phyloP scores from a whole-genome alignment of 208 protist species.

The Leishmania arabica region DNA sequence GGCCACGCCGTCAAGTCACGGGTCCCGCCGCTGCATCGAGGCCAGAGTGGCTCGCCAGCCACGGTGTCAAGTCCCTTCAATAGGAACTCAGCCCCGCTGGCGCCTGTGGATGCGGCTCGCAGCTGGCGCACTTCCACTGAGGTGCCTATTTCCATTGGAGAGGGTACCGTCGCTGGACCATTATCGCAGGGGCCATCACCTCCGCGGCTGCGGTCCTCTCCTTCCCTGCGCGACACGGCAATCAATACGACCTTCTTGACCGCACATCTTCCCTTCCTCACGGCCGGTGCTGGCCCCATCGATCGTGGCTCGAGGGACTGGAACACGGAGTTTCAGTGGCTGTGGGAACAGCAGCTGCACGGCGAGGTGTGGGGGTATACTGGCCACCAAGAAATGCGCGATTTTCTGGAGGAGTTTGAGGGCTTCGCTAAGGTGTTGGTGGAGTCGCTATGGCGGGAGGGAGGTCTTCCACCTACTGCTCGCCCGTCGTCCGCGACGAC shows the following conservation, averaged over 20 bases:
- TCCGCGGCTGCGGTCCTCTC: not conserved
- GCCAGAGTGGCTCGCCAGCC: not conserved
- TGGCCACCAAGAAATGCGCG: constrained; percentile 13
- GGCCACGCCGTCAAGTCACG: not conserved
- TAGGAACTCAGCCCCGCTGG: constrained; percentile 4
- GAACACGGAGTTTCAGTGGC: constrained; percentile 61
- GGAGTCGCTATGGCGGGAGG: constrained; percentile 21
- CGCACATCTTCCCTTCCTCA: constrained; percentile 42
- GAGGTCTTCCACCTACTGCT: not conserved
- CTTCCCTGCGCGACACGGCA: not conserved
- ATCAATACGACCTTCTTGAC: constrained; percentile 24
- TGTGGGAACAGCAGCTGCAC: constrained; percentile 33
- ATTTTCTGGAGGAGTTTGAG: constrained; percentile 50
- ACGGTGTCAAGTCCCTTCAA: not conserved
- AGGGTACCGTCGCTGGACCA: not conserved
- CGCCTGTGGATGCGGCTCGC: constrained; percentile 2
- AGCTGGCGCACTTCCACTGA: constrained; percentile 4
- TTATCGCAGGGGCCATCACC: not conserved
- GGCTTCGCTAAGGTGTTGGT: constrained; percentile 36
- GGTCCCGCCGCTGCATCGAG: not conserved
- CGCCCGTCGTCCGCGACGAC: not conserved
- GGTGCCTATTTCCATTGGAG: not conserved
- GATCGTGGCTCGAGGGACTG: constrained; percentile 49
- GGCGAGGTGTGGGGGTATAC: constrained; percentile 14
- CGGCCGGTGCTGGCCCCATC: constrained; percentile 19